Percentiles rank a stretch among this genome's conserved stretches.
Evolutionary conservation across 148 eudicot species (phyloP).

Genomic region (Diospyros lotus): DNA sequence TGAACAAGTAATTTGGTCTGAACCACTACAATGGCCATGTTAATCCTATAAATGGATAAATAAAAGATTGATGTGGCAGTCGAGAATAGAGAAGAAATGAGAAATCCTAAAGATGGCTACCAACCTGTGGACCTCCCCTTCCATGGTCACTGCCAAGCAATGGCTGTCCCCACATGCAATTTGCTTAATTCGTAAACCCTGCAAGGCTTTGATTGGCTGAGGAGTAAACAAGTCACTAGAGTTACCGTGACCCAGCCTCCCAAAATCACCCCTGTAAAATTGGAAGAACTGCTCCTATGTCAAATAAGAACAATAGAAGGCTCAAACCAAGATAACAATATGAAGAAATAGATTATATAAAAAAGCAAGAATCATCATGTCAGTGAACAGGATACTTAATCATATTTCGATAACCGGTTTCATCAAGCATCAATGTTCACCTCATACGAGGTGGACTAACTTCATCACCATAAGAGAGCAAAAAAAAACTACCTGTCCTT

Average conservation of each 20-base stretch:
- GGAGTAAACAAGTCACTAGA: conserved; percentile 89
- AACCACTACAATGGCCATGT: not conserved
- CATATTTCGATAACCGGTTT: not conserved
- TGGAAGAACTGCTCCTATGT: not conserved
- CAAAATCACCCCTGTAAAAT: conserved; percentile 93
- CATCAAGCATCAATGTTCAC: not conserved
- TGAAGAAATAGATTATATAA: not conserved
- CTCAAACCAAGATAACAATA: not conserved
- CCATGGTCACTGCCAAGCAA: conserved; percentile 91
- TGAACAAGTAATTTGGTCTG: not conserved
- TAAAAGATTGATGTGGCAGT: not conserved
- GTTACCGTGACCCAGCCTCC: conserved; percentile 98
- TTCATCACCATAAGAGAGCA: not conserved
- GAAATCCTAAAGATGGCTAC: conserved; percentile 16
- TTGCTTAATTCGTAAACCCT: conserved; percentile 71
- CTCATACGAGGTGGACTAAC: not conserved
- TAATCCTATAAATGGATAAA: not conserved
- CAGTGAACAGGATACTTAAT: not conserved
- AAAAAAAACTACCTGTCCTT: not conserved
- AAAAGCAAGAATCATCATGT: not conserved
- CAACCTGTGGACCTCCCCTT: conserved; percentile 84
- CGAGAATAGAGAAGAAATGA: not conserved
- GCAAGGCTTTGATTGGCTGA: conserved; percentile 78
- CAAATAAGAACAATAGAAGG: conserved; percentile 1
- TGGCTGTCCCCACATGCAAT: conserved; percentile 99